Evolutionary conservation across 2,329 filamentous ascomycete genomes (phyloP).

Genomic region (Colletotrichum sp.): DNA sequence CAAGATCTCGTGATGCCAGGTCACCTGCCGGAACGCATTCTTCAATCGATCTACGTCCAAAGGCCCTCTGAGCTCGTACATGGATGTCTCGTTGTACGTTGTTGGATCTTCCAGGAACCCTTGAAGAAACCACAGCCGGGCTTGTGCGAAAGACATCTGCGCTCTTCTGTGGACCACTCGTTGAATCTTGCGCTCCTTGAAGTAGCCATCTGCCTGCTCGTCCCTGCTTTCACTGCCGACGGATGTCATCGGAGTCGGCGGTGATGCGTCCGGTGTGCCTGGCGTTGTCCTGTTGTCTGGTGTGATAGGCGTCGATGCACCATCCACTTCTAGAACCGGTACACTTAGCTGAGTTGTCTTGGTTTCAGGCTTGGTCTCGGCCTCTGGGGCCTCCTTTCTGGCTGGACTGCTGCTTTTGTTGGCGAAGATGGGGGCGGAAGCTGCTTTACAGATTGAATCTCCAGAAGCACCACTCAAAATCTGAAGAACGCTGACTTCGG

Average conservation of each 20-base stretch:
- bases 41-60: constrained; percentile 33
- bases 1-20: constrained; percentile 35
- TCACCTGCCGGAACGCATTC: constrained; percentile 35
- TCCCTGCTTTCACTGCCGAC: not conserved
- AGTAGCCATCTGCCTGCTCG: not conserved
- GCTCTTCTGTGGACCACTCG: not conserved
- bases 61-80: constrained; percentile 33
- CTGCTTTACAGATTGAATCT: not conserved
- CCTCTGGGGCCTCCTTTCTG: accelerated
- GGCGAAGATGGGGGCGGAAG: not conserved
- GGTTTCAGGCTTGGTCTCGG: accelerated
- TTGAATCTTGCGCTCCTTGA: not conserved
- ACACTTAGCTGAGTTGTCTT: not conserved
- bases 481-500: not conserved
- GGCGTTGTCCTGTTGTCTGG: not conserved
- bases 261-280: not conserved
- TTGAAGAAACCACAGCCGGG: constrained; percentile 44
- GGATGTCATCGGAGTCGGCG: not conserved
- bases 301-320: not conserved
- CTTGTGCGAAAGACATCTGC: constrained; percentile 42
- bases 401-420: not conserved
- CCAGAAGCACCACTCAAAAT: not conserved
- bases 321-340: not conserved
- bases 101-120: constrained; percentile 38
- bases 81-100: constrained; percentile 42